These are phyloP conservation scores for Golovinomyces cichoracearum DNA, from an alignment of 2,329 filamentous ascomycete species.

Conservation along the genomic window DNA sequence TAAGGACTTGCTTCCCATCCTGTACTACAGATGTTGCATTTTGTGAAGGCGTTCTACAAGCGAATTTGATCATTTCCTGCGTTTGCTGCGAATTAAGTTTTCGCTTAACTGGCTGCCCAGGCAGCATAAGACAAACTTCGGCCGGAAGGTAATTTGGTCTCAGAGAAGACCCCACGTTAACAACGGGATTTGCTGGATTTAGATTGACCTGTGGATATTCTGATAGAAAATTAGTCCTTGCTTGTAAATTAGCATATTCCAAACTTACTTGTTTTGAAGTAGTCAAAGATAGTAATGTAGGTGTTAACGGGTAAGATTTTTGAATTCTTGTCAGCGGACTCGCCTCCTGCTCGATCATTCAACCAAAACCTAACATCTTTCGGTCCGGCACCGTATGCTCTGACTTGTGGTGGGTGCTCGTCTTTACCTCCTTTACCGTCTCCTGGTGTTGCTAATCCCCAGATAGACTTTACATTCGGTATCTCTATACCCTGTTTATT, in stretches of 20 bases:
- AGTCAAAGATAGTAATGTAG: conserved; percentile 28
- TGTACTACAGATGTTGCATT: conserved; percentile 40
- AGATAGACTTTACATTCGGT: conserved; percentile 2
- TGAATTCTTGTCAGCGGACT: neutral
- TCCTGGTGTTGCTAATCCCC: neutral
- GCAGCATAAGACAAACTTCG: conserved; percentile 33
- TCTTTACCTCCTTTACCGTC: conserved; percentile 1
- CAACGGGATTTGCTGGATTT: conserved; percentile 24
- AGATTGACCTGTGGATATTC: conserved; percentile 10
- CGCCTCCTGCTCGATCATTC: neutral
- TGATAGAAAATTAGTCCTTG: conserved; percentile 3
- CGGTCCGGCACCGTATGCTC: conserved; percentile 1
- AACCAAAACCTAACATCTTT: conserved; percentile 3
- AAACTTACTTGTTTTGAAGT: conserved; percentile 21
- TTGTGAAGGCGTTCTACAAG: conserved; percentile 34
- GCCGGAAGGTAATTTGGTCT: conserved; percentile 37
- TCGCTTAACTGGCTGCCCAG: conserved; percentile 33
- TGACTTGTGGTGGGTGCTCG: conserved; percentile 1
- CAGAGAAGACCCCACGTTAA: conserved; percentile 33
- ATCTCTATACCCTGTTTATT: conserved; percentile 1
- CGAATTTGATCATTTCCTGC: conserved; percentile 40
- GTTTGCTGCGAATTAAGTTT: conserved; percentile 35
- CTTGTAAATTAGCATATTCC: neutral
- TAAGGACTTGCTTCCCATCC: conserved; percentile 29
- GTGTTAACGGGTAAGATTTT: conserved; percentile 7